Evolutionary conservation across 2,329 filamentous ascomycete species (phyloP).

Genomic region (Pseudogymnoascus sp.): DNA sequence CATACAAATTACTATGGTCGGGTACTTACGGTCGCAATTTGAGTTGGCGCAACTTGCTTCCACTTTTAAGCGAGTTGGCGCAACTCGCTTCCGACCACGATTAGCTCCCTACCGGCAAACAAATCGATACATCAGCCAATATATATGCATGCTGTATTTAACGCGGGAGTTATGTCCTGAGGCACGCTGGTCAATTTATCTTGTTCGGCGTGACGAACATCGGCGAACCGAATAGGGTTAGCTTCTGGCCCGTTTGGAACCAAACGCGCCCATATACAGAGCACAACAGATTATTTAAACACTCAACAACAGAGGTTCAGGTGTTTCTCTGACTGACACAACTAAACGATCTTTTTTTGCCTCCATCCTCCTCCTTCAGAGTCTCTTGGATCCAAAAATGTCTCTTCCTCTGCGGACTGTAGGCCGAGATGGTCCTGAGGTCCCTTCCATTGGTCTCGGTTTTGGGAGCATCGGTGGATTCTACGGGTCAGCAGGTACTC

Average conservation of each 20-base stretch:
- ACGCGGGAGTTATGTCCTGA: not conserved
- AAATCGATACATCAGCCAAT: not conserved
- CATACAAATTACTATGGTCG: too few species aligned
- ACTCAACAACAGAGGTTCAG: not conserved
- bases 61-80: too few species aligned
- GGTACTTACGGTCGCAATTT: too few species aligned
- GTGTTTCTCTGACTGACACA: not conserved
- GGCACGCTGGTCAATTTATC: not conserved
- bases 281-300: not conserved
- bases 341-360: not conserved
- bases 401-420: slow-evolving; percentile 20
- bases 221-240: not conserved
- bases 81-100: too few species aligned
- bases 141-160: not conserved
- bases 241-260: not conserved
- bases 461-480: slow-evolving; percentile 21
- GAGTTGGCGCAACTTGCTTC: too few species aligned
- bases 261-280: not conserved
- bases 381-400: not conserved
- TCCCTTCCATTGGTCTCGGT: slow-evolving; percentile 22
- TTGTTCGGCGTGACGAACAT: not conserved
- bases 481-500: slow-evolving; percentile 21
- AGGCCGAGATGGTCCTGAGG: slow-evolving; percentile 24
- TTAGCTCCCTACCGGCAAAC: not conserved
- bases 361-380: not conserved